Conservation (phyloP, 768 basidiomycete genomes). For the Suillus tomentosus region DNA sequence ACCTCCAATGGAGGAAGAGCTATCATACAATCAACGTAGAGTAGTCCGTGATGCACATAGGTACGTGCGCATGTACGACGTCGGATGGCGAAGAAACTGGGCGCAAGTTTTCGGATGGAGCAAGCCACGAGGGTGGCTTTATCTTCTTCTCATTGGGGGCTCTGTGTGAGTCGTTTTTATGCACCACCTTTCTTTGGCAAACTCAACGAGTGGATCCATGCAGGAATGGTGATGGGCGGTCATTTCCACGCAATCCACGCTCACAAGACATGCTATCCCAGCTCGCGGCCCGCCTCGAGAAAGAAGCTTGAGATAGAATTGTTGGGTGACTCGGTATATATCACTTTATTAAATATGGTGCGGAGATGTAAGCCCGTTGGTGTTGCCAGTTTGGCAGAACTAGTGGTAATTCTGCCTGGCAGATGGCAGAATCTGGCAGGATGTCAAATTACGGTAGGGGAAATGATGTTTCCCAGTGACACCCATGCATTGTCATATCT, state of each 20-base stretch:
- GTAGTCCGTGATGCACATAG: constrained; percentile 66
- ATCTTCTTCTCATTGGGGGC: constrained; percentile 61
- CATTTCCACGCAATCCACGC: constrained; percentile 67
- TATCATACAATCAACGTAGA: constrained; percentile 63
- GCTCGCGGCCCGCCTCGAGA: constrained; percentile 62
- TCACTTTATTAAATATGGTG: neutral
- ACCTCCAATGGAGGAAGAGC: constrained; percentile 72
- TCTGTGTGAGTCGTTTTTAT: constrained; percentile 49
- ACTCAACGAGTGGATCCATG: constrained; percentile 10
- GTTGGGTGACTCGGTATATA: neutral
- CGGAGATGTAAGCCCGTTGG: no score
- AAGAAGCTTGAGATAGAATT: constrained; percentile 3
- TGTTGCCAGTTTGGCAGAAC: no score
- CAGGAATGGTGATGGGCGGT: constrained; percentile 67
- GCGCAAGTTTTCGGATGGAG: constrained; percentile 66
- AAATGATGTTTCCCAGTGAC: no score
- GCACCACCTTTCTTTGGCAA: neutral
- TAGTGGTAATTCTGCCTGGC: no score
- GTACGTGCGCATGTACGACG: constrained; percentile 63
- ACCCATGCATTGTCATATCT: no score
- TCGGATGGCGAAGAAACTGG: constrained; percentile 76
- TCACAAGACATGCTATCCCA: constrained; percentile 67
- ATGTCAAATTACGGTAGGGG: no score
- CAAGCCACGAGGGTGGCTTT: constrained; percentile 51
- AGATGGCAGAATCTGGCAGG: no score